phyloP scores from a whole-genome alignment of 441 rosid species.

The Corymbia citriodora region DNA sequence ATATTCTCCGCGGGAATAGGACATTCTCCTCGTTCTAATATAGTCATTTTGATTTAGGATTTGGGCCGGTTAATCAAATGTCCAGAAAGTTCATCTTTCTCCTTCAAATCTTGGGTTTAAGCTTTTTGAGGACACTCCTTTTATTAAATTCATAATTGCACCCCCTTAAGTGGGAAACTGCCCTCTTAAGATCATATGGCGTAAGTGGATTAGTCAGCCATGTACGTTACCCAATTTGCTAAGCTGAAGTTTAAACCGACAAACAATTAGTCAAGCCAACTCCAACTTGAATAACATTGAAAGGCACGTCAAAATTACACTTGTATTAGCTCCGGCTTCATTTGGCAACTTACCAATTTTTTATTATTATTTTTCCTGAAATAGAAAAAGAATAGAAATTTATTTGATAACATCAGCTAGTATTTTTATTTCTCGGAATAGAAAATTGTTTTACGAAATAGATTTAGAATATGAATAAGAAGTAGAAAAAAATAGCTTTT shows the following conservation, averaged over 20 bases:
- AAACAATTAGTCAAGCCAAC: neutral
- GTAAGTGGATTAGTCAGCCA: neutral
- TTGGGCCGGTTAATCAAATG: neutral
- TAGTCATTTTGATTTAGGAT: neutral
- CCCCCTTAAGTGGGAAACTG: neutral
- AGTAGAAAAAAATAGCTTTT: too few species aligned
- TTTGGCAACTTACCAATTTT: too few species aligned
- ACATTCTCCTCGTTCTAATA: neutral
- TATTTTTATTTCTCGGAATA: too few species aligned
- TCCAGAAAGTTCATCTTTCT: neutral
- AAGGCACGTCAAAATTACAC: neutral
- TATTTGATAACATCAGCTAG: too few species aligned
- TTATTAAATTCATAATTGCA: neutral
- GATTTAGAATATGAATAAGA: too few species aligned
- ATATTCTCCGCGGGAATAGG: neutral
- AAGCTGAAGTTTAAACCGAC: neutral
- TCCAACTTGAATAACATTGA: neutral
- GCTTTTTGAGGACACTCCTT: neutral
- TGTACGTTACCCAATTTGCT: neutral
- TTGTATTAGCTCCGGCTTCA: accelerated
- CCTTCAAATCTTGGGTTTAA: neutral
- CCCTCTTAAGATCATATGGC: neutral
- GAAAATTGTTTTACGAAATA: too few species aligned
- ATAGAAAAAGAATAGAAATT: too few species aligned
- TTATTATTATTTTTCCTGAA: too few species aligned